Evolutionary conservation across 768 basidiomycete species (phyloP).

Genomic region (Floccularia luteovirens): DNA sequence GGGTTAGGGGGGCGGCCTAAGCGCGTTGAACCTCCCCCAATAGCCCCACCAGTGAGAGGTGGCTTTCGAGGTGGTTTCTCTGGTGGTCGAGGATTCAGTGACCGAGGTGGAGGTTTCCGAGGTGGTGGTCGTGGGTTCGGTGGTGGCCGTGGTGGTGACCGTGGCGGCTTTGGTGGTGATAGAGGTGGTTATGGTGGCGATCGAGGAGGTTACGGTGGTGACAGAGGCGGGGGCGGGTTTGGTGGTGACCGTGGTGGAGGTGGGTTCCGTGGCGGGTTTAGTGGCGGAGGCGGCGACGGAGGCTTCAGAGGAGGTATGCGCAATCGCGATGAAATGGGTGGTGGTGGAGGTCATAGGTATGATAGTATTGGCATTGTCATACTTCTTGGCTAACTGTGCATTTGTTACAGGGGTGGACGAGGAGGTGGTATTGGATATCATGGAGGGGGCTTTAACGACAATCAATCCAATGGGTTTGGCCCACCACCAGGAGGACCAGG

Average conservation of each 20-base stretch:
- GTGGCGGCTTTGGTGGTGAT: constrained; percentile 29
- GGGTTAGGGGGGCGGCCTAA: constrained; percentile 98
- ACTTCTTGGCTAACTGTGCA: too few species aligned
- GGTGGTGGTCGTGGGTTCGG: constrained; percentile 33
- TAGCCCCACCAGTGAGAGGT: constrained; percentile 26
- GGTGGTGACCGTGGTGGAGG: constrained; percentile 27
- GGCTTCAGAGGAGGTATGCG: constrained; percentile 28
- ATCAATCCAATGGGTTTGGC: constrained; percentile 43
- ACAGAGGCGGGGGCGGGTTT: constrained; percentile 21
- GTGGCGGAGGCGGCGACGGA: constrained; percentile 37
- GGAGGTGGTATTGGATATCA: constrained; percentile 70
- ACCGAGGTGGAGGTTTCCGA: constrained; percentile 29
- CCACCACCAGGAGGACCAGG: constrained; percentile 28
- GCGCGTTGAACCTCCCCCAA: constrained; percentile 43
- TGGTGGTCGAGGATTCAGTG: constrained; percentile 22
- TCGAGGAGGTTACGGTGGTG: constrained; percentile 17
- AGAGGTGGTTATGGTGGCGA: constrained; percentile 28
- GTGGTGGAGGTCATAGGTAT: constrained; percentile 49
- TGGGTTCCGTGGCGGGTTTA: constrained; percentile 27
- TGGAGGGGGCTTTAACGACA: constrained; percentile 51
- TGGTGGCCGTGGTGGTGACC: constrained; percentile 28
- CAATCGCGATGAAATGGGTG: constrained; percentile 27
- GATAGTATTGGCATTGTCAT: neutral
- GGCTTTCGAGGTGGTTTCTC: constrained; percentile 38
- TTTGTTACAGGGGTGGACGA: constrained; percentile 42